phyloP scores from a whole-genome alignment of 306 rosid species.

The Purshia tridentata region DNA sequence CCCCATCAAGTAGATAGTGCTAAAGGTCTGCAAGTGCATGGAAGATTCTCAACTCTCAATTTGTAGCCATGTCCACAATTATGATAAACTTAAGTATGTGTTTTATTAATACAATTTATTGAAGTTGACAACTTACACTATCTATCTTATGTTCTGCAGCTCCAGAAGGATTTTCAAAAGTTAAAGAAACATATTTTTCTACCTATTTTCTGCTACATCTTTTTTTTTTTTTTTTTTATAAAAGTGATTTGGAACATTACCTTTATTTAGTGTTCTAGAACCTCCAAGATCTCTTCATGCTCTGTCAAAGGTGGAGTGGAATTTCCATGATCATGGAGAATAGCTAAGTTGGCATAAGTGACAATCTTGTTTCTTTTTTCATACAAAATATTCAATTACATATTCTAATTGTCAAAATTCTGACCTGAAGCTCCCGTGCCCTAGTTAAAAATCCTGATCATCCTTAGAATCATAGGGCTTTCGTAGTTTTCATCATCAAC shows the following conservation, averaged over 20 bases:
- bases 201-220: not conserved
- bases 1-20: too few relatives aligned
- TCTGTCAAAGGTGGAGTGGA: not conserved
- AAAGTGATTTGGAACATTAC: not conserved
- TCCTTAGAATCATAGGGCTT: not conserved
- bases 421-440: not conserved
- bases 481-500: not conserved
- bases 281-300: not conserved
- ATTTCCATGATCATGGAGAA: not conserved
- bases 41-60: too few relatives aligned
- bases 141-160: not conserved
- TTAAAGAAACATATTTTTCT: not conserved
- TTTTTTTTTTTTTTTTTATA: not conserved
- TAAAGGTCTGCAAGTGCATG: too few relatives aligned
- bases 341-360: slow-evolving; percentile 1
- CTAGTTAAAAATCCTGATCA: not conserved
- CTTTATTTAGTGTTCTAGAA: not conserved
- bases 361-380: not conserved
- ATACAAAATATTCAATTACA: not conserved
- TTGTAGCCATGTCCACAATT: too few relatives aligned
- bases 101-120: too few relatives aligned
- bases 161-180: not conserved
- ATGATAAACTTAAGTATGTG: too few relatives aligned
- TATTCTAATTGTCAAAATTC: not conserved
- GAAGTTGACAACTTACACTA: not conserved